phyloP scores from a whole-genome alignment of 495 filamentous ascomycete species.

The Penicillium crystallinum region DNA sequence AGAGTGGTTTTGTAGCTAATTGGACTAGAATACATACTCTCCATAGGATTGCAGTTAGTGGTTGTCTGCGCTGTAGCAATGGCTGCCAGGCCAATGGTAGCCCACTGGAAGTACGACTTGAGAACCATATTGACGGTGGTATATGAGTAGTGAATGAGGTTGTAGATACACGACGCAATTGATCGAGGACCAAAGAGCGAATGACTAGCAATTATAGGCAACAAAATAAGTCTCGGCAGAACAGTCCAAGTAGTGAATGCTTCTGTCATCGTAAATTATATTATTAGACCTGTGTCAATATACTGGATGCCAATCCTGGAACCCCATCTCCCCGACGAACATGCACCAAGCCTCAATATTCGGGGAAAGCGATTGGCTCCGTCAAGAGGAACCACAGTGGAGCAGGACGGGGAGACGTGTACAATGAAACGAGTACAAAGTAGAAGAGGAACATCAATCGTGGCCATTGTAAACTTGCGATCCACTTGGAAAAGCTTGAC shows the following conservation, averaged over 20 bases:
- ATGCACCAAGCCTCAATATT: conserved; percentile 1
- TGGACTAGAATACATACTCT: conserved; percentile 30
- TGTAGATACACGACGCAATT: not conserved
- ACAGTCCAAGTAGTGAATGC: no score
- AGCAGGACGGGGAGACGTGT: no score
- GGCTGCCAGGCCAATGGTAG: conserved; percentile 12
- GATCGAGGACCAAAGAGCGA: not conserved
- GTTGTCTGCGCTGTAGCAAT: conserved; percentile 59
- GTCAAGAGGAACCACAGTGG: not conserved
- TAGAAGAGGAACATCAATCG: no score
- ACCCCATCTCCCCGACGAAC: no score
- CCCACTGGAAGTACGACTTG: conserved; percentile 19
- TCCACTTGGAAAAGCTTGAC: conserved; percentile 13
- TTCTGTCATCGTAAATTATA: no score
- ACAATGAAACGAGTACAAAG: no score
- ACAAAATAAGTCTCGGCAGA: not conserved
- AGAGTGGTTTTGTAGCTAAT: not conserved
- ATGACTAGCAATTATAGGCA: not conserved
- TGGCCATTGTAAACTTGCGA: conserved; percentile 1
- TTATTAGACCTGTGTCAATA: no score
- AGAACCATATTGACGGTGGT: conserved; percentile 8
- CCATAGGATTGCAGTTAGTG: conserved; percentile 63
- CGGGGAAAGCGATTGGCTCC: conserved; percentile 11
- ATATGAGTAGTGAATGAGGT: not conserved
- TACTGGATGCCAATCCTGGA: no score